Evolutionary conservation across 2,329 filamentous ascomycete species (phyloP).

Genomic region (Colletotrichum horii): DNA sequence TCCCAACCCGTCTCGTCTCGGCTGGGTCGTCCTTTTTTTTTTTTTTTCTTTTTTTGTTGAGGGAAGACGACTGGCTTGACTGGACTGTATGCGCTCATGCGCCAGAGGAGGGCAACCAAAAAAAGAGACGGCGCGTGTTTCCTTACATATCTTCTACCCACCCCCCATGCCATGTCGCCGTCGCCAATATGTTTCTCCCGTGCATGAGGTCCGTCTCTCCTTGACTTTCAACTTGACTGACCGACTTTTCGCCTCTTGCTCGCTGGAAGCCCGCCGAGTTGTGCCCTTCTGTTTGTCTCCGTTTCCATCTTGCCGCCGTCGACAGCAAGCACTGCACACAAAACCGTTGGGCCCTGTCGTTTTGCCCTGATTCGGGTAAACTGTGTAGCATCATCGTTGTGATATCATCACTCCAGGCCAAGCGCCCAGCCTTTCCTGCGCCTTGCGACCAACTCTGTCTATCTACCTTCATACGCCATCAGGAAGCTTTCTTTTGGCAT

Average conservation of each 20-base stretch:
- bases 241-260: slow-evolving; percentile 9
- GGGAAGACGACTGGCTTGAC: not conserved
- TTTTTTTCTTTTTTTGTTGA: slow-evolving; percentile 4
- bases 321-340: not conserved
- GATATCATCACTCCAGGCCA: slow-evolving; percentile 16
- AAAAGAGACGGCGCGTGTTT: not conserved
- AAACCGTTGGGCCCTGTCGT: not conserved
- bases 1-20: not conserved
- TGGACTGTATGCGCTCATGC: not conserved
- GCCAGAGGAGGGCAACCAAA: not conserved
- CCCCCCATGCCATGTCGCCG: not conserved
- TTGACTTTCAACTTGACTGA: not conserved
- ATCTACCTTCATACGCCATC: not conserved
- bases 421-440: not conserved
- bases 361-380: not conserved
- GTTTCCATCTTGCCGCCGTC: not conserved
- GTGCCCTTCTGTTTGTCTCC: not conserved
- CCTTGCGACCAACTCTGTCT: not conserved
- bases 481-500: not conserved
- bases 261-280: not conserved
- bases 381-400: not conserved
- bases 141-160: slow-evolving; percentile 1
- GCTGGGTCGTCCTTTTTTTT: not conserved
- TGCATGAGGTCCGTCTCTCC: slow-evolving; percentile 7
- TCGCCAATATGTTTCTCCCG: slow-evolving; percentile 9